phyloP scores from a whole-genome alignment of 1,139 yeast species.

The Yamadazyma mexicana region DNA sequence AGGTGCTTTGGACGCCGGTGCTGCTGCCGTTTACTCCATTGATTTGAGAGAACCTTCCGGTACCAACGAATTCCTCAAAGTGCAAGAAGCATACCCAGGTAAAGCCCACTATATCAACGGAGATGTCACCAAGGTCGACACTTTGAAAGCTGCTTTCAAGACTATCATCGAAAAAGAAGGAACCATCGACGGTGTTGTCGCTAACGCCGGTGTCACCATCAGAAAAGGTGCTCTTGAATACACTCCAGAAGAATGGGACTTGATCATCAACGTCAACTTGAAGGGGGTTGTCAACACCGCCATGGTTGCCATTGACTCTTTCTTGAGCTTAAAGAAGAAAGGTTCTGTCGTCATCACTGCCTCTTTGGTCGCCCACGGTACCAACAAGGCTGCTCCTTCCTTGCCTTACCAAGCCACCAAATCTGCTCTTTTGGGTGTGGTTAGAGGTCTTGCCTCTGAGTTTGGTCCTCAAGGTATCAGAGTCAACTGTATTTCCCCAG shows the following conservation, averaged over 20 bases:
- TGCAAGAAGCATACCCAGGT: constrained; percentile 11
- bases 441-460: constrained; percentile 53
- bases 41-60: constrained; percentile 12
- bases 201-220: constrained; percentile 88
- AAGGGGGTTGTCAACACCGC: constrained; percentile 60
- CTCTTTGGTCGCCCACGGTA: constrained; percentile 57
- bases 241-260: constrained; percentile 47
- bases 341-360: constrained; percentile 61
- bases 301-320: constrained; percentile 34
- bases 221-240: constrained; percentile 59
- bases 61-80: constrained; percentile 9
- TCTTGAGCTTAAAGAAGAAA: constrained; percentile 30
- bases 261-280: constrained; percentile 51
- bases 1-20: constrained; percentile 23
- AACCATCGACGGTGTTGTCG: constrained; percentile 73
- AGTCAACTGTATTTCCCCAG: constrained; percentile 56
- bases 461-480: constrained; percentile 50
- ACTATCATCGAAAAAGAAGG: constrained; percentile 63
- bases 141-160: constrained; percentile 47
- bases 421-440: constrained; percentile 54
- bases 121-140: constrained; percentile 12
- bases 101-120: constrained; percentile 10
- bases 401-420: constrained; percentile 50
- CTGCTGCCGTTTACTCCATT: constrained; percentile 11
- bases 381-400: constrained; percentile 47